Percentiles rank a stretch among this genome's conserved stretches.
Evolutionary conservation across 164 flowering plant species (phyloP).

Genomic region (Paratinospora sagittata): DNA sequence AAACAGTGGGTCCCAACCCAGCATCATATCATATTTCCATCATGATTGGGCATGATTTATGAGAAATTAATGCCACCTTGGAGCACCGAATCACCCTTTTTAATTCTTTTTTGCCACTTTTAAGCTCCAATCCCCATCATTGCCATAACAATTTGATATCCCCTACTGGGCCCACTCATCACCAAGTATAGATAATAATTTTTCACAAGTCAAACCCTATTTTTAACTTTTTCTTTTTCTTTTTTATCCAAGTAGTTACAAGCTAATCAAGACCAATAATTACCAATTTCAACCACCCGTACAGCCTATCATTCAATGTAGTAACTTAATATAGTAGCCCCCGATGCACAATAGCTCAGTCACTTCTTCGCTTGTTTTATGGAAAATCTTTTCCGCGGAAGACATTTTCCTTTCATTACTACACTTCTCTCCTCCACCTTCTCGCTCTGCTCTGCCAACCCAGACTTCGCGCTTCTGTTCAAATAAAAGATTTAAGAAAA

Average conservation of each 20-base stretch:
- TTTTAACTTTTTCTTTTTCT: too few relatives aligned
- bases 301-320: not conserved
- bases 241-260: too few relatives aligned
- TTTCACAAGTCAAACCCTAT: not conserved
- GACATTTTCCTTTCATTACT: conserved; percentile 41
- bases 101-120: not conserved
- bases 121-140: not conserved
- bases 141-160: too few relatives aligned
- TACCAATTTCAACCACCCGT: not conserved
- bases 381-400: conserved; percentile 36
- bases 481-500: too few relatives aligned
- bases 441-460: conserved; percentile 21
- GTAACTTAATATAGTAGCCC: not conserved
- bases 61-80: not conserved
- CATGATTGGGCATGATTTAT: not conserved
- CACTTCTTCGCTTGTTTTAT: conserved; percentile 13
- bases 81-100: not conserved
- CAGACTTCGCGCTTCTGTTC: conserved; percentile 31
- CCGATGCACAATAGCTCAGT: not conserved
- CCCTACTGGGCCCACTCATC: too few relatives aligned
- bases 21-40: too few relatives aligned
- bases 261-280: not conserved
- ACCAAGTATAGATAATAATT: too few relatives aligned
- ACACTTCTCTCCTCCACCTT: conserved; percentile 12
- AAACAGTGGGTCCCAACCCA: too few relatives aligned